phyloP scores from a whole-genome alignment of 2,329 filamentous ascomycete genomes.

The Trichophyton simii region DNA sequence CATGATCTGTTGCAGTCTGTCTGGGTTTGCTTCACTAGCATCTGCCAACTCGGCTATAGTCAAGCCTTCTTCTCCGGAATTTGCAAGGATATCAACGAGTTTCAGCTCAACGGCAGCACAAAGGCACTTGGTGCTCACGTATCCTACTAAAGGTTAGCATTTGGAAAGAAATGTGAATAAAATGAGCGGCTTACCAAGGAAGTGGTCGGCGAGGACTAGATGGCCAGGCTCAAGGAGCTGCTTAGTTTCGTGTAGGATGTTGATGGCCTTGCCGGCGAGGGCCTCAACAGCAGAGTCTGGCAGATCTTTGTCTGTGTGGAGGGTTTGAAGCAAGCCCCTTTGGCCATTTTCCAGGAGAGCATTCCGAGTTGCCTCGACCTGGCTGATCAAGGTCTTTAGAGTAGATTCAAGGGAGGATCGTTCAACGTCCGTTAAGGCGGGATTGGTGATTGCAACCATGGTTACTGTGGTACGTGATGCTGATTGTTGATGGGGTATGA shows the following conservation, averaged over 20 bases:
- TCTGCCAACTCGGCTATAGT: constrained; percentile 15
- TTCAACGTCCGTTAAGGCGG: not conserved
- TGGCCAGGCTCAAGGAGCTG: constrained; percentile 16
- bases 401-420: not conserved
- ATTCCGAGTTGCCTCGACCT: not conserved
- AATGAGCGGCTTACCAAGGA: constrained; percentile 13
- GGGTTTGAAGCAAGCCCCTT: not conserved
- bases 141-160: not conserved
- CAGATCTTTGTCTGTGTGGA: not conserved
- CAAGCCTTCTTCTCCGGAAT: constrained; percentile 10
- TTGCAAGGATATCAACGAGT: constrained; percentile 22
- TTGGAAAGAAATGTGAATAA: not conserved
- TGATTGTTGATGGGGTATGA: not conserved
- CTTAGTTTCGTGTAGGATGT: not conserved
- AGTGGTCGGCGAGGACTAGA: constrained; percentile 20
- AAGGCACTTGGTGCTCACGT: not conserved
- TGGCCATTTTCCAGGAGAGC: not conserved
- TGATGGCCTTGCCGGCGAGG: not conserved
- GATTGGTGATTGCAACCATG: not conserved
- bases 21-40: constrained; percentile 13
- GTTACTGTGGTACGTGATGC: not conserved
- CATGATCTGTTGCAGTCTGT: constrained; percentile 25
- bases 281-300: not conserved
- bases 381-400: not conserved
- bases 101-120: constrained; percentile 20